These are phyloP conservation scores for Sonneratia alba DNA, from an alignment of 345 rosid species.

Conservation along the genomic window DNA sequence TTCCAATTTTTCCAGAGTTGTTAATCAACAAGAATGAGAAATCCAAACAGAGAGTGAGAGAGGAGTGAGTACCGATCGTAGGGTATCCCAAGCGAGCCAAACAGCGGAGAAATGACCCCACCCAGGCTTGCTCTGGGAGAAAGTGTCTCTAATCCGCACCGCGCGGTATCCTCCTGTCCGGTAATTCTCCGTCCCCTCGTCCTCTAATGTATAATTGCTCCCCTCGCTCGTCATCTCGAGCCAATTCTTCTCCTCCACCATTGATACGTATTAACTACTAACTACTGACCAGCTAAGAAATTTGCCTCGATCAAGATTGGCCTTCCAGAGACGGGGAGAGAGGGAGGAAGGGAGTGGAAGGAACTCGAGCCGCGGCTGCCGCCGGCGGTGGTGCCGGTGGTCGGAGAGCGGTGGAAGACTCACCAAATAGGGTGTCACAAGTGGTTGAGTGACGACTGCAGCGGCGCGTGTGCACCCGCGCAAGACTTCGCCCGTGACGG, in stretches of 20 bases:
- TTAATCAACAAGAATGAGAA: slow-evolving; percentile 4
- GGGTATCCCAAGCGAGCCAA: slow-evolving; percentile 95
- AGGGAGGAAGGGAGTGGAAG: not conserved
- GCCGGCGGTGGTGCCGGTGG: not conserved
- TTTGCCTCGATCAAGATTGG: not conserved
- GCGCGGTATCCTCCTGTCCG: slow-evolving; percentile 91
- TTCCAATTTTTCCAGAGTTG: too few relatives aligned
- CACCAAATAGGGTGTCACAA: not conserved
- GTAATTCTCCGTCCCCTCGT: slow-evolving; percentile 89
- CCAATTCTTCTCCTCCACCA: slow-evolving; percentile 54
- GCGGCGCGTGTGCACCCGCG: not conserved
- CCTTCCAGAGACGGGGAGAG: not conserved
- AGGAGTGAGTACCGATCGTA: slow-evolving; percentile 33
- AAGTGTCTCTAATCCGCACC: slow-evolving; percentile 66
- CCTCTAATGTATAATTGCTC: slow-evolving; percentile 76
- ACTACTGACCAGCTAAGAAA: not conserved
- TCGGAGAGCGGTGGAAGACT: not conserved
- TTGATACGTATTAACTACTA: slow-evolving; percentile 3
- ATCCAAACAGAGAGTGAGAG: not conserved
- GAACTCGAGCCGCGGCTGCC: not conserved
- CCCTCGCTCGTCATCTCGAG: slow-evolving; percentile 35
- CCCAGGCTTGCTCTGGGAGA: slow-evolving; percentile 86
- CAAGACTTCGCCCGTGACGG: not conserved
- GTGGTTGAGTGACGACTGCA: not conserved
- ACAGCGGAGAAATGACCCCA: slow-evolving; percentile 99